Evolutionary conservation across 371 early-diverging fungal genomes (phyloP).

Genomic region (Rhizopus arrhizus): DNA sequence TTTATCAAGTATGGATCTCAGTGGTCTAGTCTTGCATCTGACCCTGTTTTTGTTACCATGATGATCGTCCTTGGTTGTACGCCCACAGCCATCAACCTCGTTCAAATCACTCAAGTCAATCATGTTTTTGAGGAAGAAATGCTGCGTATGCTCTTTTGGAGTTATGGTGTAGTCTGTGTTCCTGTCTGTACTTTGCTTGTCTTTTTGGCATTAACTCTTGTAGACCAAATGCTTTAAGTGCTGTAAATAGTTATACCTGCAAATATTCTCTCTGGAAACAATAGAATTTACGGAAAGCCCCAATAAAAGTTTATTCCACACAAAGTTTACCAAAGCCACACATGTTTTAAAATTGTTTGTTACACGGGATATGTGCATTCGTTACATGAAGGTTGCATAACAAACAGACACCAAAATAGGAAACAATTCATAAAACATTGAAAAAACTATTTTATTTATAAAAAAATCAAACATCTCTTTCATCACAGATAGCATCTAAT

Average conservation of each 20-base stretch:
- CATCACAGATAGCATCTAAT: too few relatives aligned
- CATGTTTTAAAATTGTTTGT: too few relatives aligned
- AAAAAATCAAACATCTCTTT: too few relatives aligned
- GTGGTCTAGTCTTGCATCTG: conserved; percentile 43
- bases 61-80: conserved; percentile 56
- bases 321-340: too few relatives aligned
- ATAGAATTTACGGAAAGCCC: too few relatives aligned
- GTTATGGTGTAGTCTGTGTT: conserved; percentile 59
- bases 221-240: conserved; percentile 33
- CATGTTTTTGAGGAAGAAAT: conserved; percentile 59
- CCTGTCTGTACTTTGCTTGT: conserved; percentile 49
- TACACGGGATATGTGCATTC: too few relatives aligned
- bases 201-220: conserved; percentile 40
- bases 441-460: too few relatives aligned
- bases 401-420: too few relatives aligned
- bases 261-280: too few relatives aligned
- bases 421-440: too few relatives aligned
- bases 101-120: conserved; percentile 59
- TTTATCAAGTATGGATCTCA: conserved; percentile 32
- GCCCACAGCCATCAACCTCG: conserved; percentile 63
- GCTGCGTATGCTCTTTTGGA: conserved; percentile 61
- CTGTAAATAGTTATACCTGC: background rate
- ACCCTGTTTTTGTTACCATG: conserved; percentile 53
- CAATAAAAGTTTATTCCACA: too few relatives aligned
- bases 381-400: too few relatives aligned